Evolutionary conservation across 2,329 filamentous ascomycete genomes (phyloP).

Genomic region (Dothiorella sarmentorum): DNA sequence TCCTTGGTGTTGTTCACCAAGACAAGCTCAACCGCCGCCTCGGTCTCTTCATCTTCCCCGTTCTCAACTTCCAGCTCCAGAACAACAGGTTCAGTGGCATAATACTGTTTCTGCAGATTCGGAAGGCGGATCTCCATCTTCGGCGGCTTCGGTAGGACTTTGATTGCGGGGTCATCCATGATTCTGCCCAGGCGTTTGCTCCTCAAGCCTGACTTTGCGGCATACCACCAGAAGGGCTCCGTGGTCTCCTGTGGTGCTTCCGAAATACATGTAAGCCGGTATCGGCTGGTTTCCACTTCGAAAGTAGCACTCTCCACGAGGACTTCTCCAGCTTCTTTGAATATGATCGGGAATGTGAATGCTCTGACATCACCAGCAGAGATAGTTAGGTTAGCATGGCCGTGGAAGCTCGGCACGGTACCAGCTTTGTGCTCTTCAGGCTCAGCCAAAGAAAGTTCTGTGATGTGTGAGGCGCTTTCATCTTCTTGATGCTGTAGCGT

Average conservation of each 20-base stretch:
- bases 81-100: slow-evolving; percentile 73
- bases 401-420: slow-evolving; percentile 44
- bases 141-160: slow-evolving; percentile 81
- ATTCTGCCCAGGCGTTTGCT: slow-evolving; percentile 30
- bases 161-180: slow-evolving; percentile 52
- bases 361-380: slow-evolving; percentile 64
- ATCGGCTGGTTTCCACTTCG: slow-evolving; percentile 60
- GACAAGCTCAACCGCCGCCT: slow-evolving; percentile 66
- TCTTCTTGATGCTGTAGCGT: slow-evolving; percentile 28
- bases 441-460: slow-evolving; percentile 9
- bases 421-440: neutral
- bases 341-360: slow-evolving; percentile 66
- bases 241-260: slow-evolving; percentile 36
- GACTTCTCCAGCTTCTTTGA: slow-evolving; percentile 79
- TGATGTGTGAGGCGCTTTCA: slow-evolving; percentile 18
- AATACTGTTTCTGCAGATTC: slow-evolving; percentile 67
- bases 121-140: slow-evolving; percentile 76
- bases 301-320: slow-evolving; percentile 63
- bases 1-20: slow-evolving; percentile 58
- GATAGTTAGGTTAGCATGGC: slow-evolving; percentile 62
- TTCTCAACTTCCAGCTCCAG: slow-evolving; percentile 72
- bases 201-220: slow-evolving; percentile 26
- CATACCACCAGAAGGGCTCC: slow-evolving; percentile 34
- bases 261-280: slow-evolving; percentile 65
- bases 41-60: slow-evolving; percentile 75